Conservation (phyloP, 1,284 basidiomycete genomes). For the Flammula alnicola region DNA sequence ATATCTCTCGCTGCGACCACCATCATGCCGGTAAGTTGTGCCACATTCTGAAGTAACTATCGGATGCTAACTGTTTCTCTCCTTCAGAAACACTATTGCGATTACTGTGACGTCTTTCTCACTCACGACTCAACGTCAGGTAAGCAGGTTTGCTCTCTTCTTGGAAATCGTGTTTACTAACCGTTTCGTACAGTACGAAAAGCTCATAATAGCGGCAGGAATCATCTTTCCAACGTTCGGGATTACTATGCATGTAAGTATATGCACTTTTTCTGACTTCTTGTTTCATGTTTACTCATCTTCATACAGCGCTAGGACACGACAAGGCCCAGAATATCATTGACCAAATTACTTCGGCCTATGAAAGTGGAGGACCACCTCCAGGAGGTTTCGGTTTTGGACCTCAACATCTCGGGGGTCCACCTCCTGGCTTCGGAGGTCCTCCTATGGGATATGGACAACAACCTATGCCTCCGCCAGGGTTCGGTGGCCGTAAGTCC, state of each 20-base stretch:
- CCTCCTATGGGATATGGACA: conserved; percentile 53
- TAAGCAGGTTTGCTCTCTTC: conserved; percentile 35
- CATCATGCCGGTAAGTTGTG: conserved; percentile 56
- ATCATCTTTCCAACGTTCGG: conserved; percentile 94
- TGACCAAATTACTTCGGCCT: conserved; percentile 92
- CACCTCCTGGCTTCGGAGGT: conserved; percentile 53
- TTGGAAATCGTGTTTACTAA: conserved; percentile 18
- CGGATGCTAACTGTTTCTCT: conserved; percentile 14
- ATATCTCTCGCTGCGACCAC: conserved; percentile 17
- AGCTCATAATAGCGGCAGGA: conserved; percentile 96
- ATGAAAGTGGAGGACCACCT: conserved; percentile 86
- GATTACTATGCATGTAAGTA: conserved; percentile 94
- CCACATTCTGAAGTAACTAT: conserved; percentile 1
- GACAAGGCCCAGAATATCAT: conserved; percentile 97
- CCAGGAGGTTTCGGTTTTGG: conserved; percentile 83
- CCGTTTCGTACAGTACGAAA: conserved; percentile 75
- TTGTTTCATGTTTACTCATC: not conserved
- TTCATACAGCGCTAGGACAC: conserved; percentile 80
- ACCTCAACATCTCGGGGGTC: conserved; percentile 69
- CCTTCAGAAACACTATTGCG: conserved; percentile 83
- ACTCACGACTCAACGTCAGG: conserved; percentile 91
- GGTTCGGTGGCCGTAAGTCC: conserved; percentile 55
- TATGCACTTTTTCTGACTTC: not conserved
- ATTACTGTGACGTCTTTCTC: conserved; percentile 91
- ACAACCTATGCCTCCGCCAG: conserved; percentile 48